Evolutionary conservation across 2,329 filamentous ascomycete genomes (phyloP).

Genomic region (Pestalotiopsis sp.): DNA sequence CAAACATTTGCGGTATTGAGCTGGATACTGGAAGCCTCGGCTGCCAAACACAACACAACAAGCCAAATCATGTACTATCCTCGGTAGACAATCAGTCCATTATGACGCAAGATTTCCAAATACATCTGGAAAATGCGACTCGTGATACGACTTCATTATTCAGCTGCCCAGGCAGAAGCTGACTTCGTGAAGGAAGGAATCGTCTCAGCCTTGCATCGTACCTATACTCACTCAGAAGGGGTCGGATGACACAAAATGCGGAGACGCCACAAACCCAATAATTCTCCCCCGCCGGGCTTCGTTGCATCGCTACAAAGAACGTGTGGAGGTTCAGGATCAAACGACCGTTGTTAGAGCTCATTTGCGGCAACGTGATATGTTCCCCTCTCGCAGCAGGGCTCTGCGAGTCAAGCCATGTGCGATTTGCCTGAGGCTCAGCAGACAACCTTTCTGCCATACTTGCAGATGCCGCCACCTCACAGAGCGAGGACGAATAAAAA

Average conservation of each 20-base stretch:
- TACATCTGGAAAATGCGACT: neutral
- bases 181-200: neutral
- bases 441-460: neutral
- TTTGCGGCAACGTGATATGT: neutral
- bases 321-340: neutral
- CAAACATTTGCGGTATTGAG: too few relatives aligned
- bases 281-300: neutral
- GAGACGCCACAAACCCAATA: conserved; percentile 1
- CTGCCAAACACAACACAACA: too few relatives aligned
- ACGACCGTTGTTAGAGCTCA: neutral
- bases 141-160: neutral
- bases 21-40: too few relatives aligned
- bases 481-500: neutral
- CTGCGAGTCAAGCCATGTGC: neutral
- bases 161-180: neutral
- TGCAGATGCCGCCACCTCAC: neutral
- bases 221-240: neutral
- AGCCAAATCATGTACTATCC: too few relatives aligned
- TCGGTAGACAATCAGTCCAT: neutral
- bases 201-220: neutral
- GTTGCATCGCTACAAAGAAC: neutral
- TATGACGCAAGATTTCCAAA: neutral
- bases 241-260: neutral
- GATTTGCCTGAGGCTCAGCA: neutral
- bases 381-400: neutral